A percentile compares a stretch with the other conserved stretches of the same genome.
These are phyloP conservation scores for Hydnomerulius pinastri DNA, from an alignment of 768 basidiomycete species.

Conservation along the genomic window DNA sequence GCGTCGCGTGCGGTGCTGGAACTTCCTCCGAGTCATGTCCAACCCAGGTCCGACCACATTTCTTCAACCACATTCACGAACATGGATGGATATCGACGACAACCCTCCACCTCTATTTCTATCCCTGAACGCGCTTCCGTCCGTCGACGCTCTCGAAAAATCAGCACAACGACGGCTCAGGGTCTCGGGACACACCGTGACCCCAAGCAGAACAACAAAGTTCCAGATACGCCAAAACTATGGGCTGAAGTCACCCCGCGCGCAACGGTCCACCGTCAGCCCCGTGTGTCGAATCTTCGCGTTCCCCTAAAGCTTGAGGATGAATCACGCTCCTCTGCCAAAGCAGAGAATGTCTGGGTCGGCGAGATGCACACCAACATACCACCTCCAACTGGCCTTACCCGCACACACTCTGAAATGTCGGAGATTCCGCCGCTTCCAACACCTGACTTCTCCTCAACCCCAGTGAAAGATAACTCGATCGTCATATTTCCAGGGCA, in stretches of 20 bases:
- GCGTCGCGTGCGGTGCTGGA: too few relatives aligned
- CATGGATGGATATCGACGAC: not conserved
- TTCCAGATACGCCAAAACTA: not conserved
- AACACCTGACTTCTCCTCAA: not conserved
- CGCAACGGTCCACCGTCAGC: not conserved
- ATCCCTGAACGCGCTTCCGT: not conserved
- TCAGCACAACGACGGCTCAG: not conserved
- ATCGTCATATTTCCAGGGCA: not conserved
- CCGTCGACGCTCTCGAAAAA: not conserved
- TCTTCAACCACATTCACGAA: too few relatives aligned
- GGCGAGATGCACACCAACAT: not conserved
- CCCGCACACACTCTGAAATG: not conserved
- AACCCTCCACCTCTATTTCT: not conserved
- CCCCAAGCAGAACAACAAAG: not conserved
- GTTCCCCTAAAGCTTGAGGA: not conserved
- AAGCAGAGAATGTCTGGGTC: not conserved
- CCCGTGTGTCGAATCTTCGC: not conserved
- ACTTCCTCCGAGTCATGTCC: too few relatives aligned
- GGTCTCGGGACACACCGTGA: too few relatives aligned
- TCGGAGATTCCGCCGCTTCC: not conserved
- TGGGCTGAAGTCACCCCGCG: not conserved
- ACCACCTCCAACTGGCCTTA: not conserved
- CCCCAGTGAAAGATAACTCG: not conserved
- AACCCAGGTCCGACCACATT: too few relatives aligned
- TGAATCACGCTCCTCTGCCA: not conserved